Evolutionary conservation across 2,329 filamentous ascomycete species (phyloP).

Genomic region (Colletotrichum abscissum): DNA sequence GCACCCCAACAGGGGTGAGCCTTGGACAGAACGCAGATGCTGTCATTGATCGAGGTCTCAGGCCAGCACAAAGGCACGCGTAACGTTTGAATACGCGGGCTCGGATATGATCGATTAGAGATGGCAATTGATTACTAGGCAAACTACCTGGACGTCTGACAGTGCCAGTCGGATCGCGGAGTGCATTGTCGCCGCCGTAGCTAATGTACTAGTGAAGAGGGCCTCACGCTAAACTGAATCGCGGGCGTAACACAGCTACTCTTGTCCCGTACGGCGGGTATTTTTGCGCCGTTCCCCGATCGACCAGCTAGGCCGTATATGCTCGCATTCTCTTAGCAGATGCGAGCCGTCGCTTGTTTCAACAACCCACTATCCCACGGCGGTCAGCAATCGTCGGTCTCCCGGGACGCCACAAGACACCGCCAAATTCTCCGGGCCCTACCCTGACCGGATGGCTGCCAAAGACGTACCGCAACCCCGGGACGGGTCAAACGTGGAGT

Average conservation of each 20-base stretch:
- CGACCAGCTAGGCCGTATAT: neutral
- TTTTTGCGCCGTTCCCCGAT: neutral
- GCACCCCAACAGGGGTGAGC: neutral
- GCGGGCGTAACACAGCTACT: neutral
- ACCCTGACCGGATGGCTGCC: neutral
- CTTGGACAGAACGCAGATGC: neutral
- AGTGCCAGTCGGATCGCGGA: neutral
- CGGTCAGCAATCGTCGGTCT: slow-evolving; percentile 3
- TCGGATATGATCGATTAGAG: neutral
- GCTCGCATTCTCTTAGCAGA: slow-evolving; percentile 9
- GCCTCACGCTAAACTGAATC: too few relatives aligned
- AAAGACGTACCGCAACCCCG: neutral
- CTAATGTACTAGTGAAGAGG: neutral
- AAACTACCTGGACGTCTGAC: neutral
- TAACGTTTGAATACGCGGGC: neutral
- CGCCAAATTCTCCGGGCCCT: neutral
- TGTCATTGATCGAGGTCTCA: neutral
- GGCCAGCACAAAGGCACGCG: neutral
- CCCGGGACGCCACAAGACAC: neutral
- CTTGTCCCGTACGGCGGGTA: neutral
- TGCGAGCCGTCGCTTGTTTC: neutral
- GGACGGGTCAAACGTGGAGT: neutral
- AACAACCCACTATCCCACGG: neutral
- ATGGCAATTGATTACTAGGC: neutral
- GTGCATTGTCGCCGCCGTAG: neutral